Evolutionary conservation across 768 basidiomycete genomes (phyloP).

Genomic region (Macrocybe gigantea): DNA sequence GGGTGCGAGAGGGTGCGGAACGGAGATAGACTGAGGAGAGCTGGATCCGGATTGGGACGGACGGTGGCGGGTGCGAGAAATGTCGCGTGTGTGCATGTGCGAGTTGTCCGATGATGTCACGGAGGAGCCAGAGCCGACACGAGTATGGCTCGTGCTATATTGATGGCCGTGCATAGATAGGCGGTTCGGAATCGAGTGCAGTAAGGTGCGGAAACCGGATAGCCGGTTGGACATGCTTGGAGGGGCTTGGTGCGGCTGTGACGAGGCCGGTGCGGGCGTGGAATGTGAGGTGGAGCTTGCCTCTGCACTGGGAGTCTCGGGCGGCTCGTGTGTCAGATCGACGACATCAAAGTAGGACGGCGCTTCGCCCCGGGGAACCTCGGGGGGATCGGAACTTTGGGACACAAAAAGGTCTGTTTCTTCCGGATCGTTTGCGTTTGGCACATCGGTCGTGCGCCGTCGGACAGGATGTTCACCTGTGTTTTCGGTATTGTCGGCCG

Average conservation of each 20-base stretch:
- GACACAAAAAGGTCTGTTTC: conserved; percentile 20
- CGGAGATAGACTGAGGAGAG: conserved; percentile 34
- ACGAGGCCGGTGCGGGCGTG: conserved; percentile 15
- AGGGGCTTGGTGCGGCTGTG: background rate
- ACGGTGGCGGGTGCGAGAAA: conserved; percentile 22
- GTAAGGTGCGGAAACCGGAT: conserved; percentile 45
- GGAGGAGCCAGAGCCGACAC: conserved; percentile 25
- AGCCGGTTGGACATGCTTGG: conserved; percentile 20
- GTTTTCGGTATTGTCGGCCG: conserved; percentile 17
- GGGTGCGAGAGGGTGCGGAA: conserved; percentile 48
- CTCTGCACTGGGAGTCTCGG: conserved; percentile 6
- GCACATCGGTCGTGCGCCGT: conserved; percentile 24
- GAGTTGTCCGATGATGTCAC: conserved; percentile 14
- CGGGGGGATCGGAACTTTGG: conserved; percentile 15
- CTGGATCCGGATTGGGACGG: conserved; percentile 26
- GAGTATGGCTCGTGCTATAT: conserved; percentile 18
- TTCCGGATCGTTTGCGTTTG: conserved; percentile 20
- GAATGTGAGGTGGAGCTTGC: conserved; percentile 9
- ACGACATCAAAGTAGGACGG: conserved; percentile 65
- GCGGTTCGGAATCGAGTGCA: conserved; percentile 26
- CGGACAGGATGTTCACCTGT: conserved; percentile 10
- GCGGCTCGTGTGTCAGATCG: conserved; percentile 6
- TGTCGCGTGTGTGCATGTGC: conserved; percentile 13
- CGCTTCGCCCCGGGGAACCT: conserved; percentile 45
- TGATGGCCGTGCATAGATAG: conserved; percentile 21